A percentile compares a stretch with the other conserved stretches of the same genome.
phyloP scores from a whole-genome alignment of 495 filamentous ascomycete genomes.

The Lepraria neglecta region DNA sequence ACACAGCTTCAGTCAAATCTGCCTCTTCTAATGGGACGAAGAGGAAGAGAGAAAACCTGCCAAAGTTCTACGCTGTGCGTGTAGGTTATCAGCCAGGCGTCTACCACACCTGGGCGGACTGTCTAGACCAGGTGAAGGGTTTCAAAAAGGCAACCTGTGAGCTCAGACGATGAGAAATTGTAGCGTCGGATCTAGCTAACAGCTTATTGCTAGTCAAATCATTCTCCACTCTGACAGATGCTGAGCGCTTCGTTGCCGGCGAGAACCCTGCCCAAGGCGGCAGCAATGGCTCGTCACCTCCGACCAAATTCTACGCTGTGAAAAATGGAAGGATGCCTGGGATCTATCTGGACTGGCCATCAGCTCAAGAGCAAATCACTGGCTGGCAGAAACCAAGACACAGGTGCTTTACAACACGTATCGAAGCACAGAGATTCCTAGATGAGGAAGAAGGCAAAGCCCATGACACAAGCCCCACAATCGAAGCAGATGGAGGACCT shows the following conservation, averaged over 20 bases:
- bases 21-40: slow-evolving; percentile 48
- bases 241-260: slow-evolving; percentile 68
- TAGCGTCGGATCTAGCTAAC: slow-evolving; percentile 19
- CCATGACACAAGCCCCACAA: slow-evolving; percentile 20
- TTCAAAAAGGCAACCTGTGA: slow-evolving; percentile 76
- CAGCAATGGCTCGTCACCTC: slow-evolving; percentile 28
- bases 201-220: slow-evolving; percentile 60
- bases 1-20: slow-evolving; percentile 22
- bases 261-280: slow-evolving; percentile 40
- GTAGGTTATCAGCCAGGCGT: slow-evolving; percentile 72
- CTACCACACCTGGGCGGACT: slow-evolving; percentile 79
- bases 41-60: slow-evolving; percentile 52
- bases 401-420: slow-evolving; percentile 68
- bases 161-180: slow-evolving; percentile 31
- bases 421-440: slow-evolving; percentile 73
- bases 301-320: slow-evolving; percentile 72
- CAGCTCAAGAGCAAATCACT: slow-evolving; percentile 66
- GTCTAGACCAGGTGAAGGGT: slow-evolving; percentile 74
- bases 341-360: slow-evolving; percentile 83
- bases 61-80: slow-evolving; percentile 85
- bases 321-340: slow-evolving; percentile 73
- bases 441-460: slow-evolving; percentile 37
- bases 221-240: slow-evolving; percentile 69
- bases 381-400: slow-evolving; percentile 74
- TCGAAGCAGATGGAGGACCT: slow-evolving; percentile 27